Evolutionary conservation across 2,329 filamentous ascomycete species (phyloP).

Genomic region (Sarocladium kiliense): DNA sequence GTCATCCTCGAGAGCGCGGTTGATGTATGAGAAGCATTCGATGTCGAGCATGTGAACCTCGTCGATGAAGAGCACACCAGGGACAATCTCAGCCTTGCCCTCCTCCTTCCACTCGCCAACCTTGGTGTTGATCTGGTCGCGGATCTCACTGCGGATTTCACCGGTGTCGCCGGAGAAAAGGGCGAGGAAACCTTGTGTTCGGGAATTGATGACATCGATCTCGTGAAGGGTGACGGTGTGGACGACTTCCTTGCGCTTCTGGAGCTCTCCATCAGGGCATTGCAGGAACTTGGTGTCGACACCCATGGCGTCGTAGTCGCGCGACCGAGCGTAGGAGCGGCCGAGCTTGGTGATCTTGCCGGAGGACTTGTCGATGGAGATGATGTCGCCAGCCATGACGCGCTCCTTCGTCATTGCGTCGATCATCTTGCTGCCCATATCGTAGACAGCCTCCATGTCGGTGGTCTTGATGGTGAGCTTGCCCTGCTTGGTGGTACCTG

Average conservation of each 20-base stretch:
- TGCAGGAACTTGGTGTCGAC: conserved; percentile 97
- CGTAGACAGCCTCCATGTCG: conserved; percentile 99
- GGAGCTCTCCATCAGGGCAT: conserved; percentile 94
- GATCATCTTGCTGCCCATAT: conserved; percentile 99
- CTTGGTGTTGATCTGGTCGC: conserved; percentile 98
- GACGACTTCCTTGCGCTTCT: conserved; percentile 94
- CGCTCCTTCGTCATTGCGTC: conserved; percentile 99
- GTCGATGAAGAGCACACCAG: conserved; percentile 95
- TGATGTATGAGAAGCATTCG: conserved; percentile 98
- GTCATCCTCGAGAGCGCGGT: conserved; percentile 91
- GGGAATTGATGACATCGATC: conserved; percentile 98
- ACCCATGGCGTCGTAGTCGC: conserved; percentile 99
- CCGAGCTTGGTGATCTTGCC: conserved; percentile 98
- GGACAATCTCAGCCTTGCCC: conserved; percentile 96
- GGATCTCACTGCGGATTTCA: conserved; percentile 94
- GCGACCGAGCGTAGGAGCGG: conserved; percentile 86
- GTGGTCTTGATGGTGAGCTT: conserved; percentile 99
- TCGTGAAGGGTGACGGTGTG: conserved; percentile 97
- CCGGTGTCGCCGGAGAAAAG: conserved; percentile 97
- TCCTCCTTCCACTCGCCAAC: conserved; percentile 99
- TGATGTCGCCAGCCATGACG: conserved; percentile 96
- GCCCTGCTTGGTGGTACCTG: conserved; percentile 93
- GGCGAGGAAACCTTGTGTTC: conserved; percentile 96
- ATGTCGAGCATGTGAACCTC: conserved; percentile 99
- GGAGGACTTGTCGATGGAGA: conserved; percentile 97